These are phyloP conservation scores for cucumber (Cucumis sativus) DNA, from an alignment of 306 rosid species.

Conservation along the genomic window Cucumber_9930_V3 NC_026659.2:24749001-24749500, in stretches of 20 bases:
- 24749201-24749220: conserved; percentile 83
- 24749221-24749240: conserved; percentile 80
- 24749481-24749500: conserved; percentile 75
- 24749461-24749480: conserved; percentile 92
- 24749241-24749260: conserved; percentile 64
- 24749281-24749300: conserved; percentile 98
- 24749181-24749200: conserved; percentile 87
- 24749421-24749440: conserved; percentile 86
- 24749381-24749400: conserved; percentile 91
- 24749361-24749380: conserved; percentile 96
- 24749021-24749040: conserved; percentile 63
- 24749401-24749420: conserved; percentile 81
- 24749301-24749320: conserved; percentile 88
- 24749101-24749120: conserved; percentile 79
- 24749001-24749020: conserved; percentile 70
- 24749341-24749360: conserved; percentile 88
- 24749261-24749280: conserved; percentile 86
- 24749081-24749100: conserved; percentile 87
- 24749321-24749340: conserved; percentile 86
- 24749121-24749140: conserved; percentile 56
- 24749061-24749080: conserved; percentile 91
- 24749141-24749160: conserved; percentile 66
- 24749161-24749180: conserved; percentile 93
- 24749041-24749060: conserved; percentile 85
- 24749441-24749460: conserved; percentile 80